Evolutionary conservation across 108 stramenopile genomes (phyloP), one percentile per base, ranked within the genome.

Genomic region (Fistulifera pelliculosa): DNA sequence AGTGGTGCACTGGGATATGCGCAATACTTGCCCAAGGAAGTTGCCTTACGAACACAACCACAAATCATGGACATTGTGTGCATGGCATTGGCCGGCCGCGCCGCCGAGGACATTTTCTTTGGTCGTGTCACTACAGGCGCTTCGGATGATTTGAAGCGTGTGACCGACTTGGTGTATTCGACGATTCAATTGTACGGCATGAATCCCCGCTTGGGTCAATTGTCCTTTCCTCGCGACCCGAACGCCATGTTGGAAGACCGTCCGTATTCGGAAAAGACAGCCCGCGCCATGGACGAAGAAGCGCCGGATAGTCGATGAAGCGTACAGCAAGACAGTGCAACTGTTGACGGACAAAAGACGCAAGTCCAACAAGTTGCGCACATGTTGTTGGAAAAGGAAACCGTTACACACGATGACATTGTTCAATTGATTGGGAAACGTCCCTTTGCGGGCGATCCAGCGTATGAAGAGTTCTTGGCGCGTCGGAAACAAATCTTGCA

Each of bases 11-110:
- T 97, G 25, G 96, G 96, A 40, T 97, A 87, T 62, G 96, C 96
- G 7, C 96, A 97, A 60, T 97, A 97, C 59, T 74, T 97, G 21
- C 96, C 96, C 17, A 95, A 95, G 61, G 96, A 97, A 69, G 81
- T 94, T 0, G 80, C 79, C 56, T 64, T 90, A 15, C 57, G 82
- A 23, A 81, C 79, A 1, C 60, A 87, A 41, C 88, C 86, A 44
- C 94, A 96, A 70, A 94, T 98, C 26, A 79, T 93, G 76, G 90
- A 98, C 61, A 93, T 93, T 59, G 88, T 98, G 19, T 93, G 86
- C 84, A 98, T 96, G 95, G 93, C 96, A 15, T 73, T 98, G 28
- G 96, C 91, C 12, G 96, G 96, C 45, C 78, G 96, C 22, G 96
- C 94, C 1, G 84, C 93, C 8, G 96, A 96, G 69, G 77, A 98